Percentiles rank a stretch among this genome's conserved stretches.
Conservation (phyloP, 1,139 yeast genomes). For the Casaregolazyma suthepensis region DNA sequence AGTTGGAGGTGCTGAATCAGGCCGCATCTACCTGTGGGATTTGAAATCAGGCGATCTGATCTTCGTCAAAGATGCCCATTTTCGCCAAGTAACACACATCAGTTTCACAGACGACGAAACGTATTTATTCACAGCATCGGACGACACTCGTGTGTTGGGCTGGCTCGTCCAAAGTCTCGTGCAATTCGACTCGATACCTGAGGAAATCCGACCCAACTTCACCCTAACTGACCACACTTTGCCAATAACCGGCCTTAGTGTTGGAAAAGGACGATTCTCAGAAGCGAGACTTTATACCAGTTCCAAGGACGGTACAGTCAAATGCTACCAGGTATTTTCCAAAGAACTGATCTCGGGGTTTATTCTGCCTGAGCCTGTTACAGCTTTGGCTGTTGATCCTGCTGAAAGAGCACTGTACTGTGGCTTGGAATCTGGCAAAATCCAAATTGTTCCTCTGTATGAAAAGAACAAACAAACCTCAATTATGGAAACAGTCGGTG, state of each 20-base stretch:
- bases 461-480: conserved; percentile 42
- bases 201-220: conserved; percentile 37
- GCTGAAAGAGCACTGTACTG: conserved; percentile 70
- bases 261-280: conserved; percentile 47
- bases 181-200: conserved; percentile 31
- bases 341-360: conserved; percentile 57
- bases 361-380: conserved; percentile 54
- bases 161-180: conserved; percentile 68
- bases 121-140: conserved; percentile 67
- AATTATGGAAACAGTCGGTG: conserved; percentile 49
- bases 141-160: conserved; percentile 70
- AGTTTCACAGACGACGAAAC: conserved; percentile 61
- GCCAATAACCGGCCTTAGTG: conserved; percentile 56
- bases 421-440: conserved; percentile 60
- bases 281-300: conserved; percentile 66
- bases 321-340: conserved; percentile 38
- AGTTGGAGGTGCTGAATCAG: conserved; percentile 69
- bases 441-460: conserved; percentile 55
- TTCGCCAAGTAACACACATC: conserved; percentile 62
- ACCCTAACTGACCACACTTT: conserved; percentile 71
- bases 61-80: conserved; percentile 75
- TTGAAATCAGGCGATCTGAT: conserved; percentile 69
- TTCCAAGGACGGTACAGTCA: conserved; percentile 69
- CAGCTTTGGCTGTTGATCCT: conserved; percentile 66
- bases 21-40: conserved; percentile 83